Percentiles rank a stretch among this genome's conserved stretches.
phyloP scores from a whole-genome alignment of 805 yeast genomes.

The Kazachstania kunashirensis region DNA sequence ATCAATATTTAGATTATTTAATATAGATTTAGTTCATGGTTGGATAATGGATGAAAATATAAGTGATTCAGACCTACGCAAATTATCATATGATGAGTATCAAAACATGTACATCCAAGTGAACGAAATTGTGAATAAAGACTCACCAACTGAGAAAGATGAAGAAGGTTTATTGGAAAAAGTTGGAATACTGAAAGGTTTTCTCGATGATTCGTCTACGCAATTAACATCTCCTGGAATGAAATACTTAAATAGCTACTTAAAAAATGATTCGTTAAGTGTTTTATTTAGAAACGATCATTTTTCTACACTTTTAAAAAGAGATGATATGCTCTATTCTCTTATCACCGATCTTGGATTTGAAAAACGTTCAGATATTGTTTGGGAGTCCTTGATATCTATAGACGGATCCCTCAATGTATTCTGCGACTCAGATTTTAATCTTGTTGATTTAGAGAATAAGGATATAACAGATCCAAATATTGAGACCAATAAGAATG shows the following conservation, averaged over 20 bases:
- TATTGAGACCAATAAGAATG: background rate
- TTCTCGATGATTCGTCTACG: conserved; percentile 51
- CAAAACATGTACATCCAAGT: conserved; percentile 46
- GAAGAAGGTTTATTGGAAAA: conserved; percentile 20
- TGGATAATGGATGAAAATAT: conserved; percentile 49
- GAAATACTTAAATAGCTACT: conserved; percentile 31
- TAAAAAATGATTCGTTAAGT: conserved; percentile 45
- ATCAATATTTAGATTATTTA: conserved; percentile 47
- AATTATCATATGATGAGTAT: conserved; percentile 45
- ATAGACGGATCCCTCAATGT: conserved; percentile 56
- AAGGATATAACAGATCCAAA: background rate
- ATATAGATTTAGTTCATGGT: conserved; percentile 63
- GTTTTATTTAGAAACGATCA: conserved; percentile 87
- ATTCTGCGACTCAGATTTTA: conserved; percentile 56
- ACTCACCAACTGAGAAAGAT: conserved; percentile 3
- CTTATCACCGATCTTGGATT: conserved; percentile 74
- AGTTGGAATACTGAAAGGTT: conserved; percentile 31
- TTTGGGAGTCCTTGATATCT: conserved; percentile 72
- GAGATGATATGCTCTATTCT: conserved; percentile 41
- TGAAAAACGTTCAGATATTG: conserved; percentile 36
- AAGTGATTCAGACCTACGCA: conserved; percentile 25
- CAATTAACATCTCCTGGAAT: conserved; percentile 69
- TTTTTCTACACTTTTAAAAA: conserved; percentile 59
- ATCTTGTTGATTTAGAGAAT: background rate
- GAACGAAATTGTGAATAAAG: conserved; percentile 26